Base-by-base conservation (phyloP, 768 basidiomycete genomes). In the Russula lepida region DNA sequence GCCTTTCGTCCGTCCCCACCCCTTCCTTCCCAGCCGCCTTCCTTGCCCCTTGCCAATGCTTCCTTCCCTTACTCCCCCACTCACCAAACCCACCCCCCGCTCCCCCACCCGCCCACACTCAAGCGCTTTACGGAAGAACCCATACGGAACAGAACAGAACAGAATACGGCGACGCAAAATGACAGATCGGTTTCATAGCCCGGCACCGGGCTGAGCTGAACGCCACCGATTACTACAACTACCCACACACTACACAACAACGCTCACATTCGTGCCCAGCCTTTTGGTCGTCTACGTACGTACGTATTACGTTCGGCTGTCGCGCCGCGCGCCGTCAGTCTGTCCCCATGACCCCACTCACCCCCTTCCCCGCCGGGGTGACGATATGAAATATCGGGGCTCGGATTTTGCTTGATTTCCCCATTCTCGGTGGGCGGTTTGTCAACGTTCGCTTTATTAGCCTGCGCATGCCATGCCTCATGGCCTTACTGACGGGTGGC, bases 211-310 rank as follows among this genome's bases (percentile, higher is more conserved):
- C 57, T n/a, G 32, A 56, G 60, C 62, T 15, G 35, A 37, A 15
- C 35, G 62, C 62, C 62, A 63, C 62, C 62, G 57, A 63, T 63
- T 58, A 63, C 23, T 30, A 28, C 44, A 58, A 33, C 37, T 58
- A 15, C n/a, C n/a, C 33, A n/a, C 35, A 35, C 35, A 13, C 0
- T 1, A 32, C 32, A 37, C 15, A 37, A 37, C 35, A 35, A 37
- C 35, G 52, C 25, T 13, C 51, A 58, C 37, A 39, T 15, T 43
- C 43, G 2, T 4, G 21, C 37, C 32, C 39, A 9, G 21, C 32
- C 39, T 6, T 21, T 33, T 48, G 1, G 47, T 28, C 35, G n/a
- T n/a, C n/a, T n/a, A n/a, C n/a, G n/a, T n/a, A n/a, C n/a, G 37
- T 58, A 47, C 62, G 56, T 63, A 63, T 63, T 63, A 63, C 57